Evolutionary conservation across 225 moss, liverwort and hornwort species (phyloP).

Genomic region (Physcomitrellopsis africana): DNA sequence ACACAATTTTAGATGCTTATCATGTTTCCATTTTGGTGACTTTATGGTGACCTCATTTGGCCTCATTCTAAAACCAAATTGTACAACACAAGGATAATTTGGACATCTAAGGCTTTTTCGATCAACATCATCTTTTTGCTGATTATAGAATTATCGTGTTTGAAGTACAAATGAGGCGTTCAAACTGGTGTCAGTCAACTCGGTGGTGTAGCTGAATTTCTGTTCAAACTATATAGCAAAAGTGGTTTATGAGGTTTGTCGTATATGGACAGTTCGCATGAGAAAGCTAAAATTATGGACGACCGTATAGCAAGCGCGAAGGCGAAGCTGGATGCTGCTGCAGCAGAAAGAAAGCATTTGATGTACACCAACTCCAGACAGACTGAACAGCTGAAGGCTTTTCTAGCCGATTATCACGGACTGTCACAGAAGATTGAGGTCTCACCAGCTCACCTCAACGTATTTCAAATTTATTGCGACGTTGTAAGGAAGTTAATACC

Average conservation of each 20-base stretch:
- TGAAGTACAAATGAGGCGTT: not conserved
- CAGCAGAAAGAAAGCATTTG: slow-evolving; percentile 48
- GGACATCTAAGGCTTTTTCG: not conserved
- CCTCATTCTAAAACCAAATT: not conserved
- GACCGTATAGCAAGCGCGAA: slow-evolving; percentile 51
- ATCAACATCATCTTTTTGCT: not conserved
- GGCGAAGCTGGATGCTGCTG: slow-evolving; percentile 55
- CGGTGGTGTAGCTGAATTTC: not conserved
- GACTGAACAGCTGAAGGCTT: slow-evolving; percentile 41
- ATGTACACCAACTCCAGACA: slow-evolving; percentile 41
- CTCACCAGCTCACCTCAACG: not conserved
- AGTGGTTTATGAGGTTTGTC: not conserved
- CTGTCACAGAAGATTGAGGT: slow-evolving; percentile 68
- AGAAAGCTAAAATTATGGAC: slow-evolving; percentile 58
- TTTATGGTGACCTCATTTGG: not conserved
- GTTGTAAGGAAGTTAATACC: slow-evolving; percentile 1
- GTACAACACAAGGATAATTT: not conserved
- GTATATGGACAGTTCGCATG: slow-evolving; percentile 45
- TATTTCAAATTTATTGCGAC: not conserved
- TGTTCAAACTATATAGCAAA: not conserved
- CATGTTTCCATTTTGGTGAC: not conserved
- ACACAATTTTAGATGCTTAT: not conserved
- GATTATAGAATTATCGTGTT: not conserved
- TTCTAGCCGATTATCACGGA: slow-evolving; percentile 67
- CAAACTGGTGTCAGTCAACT: not conserved